Evolutionary conservation across 2,329 filamentous ascomycete genomes (phyloP).

Genomic region (Claviceps spartinae): DNA sequence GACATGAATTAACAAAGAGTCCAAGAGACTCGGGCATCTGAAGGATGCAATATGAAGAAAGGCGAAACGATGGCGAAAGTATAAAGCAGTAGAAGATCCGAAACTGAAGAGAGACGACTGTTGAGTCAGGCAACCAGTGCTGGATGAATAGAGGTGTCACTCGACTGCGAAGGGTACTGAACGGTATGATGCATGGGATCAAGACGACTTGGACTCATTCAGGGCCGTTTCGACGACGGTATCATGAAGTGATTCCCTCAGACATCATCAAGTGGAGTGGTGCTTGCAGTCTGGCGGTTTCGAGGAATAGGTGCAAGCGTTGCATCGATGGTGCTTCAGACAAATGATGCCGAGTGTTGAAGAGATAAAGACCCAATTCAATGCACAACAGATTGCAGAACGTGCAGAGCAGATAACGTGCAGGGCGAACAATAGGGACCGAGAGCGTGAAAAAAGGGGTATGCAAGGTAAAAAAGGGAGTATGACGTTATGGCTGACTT

Average conservation of each 20-base stretch:
- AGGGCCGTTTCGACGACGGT: too few species aligned
- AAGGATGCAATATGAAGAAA: constrained; percentile 15
- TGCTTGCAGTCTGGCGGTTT: background rate
- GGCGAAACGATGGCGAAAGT: constrained; percentile 8
- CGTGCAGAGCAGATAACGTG: background rate
- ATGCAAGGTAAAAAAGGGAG: background rate
- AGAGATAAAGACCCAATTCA: background rate
- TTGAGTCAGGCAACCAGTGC: background rate
- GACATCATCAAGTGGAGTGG: constrained; percentile 1
- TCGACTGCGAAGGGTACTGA: constrained; percentile 5
- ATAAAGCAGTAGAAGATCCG: background rate
- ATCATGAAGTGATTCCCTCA: too few species aligned
- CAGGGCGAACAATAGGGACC: background rate
- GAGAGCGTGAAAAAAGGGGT: background rate
- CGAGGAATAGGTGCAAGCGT: background rate
- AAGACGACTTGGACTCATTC: background rate
- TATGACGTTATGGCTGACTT: background rate
- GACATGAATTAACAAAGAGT: constrained; percentile 59
- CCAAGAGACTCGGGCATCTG: constrained; percentile 9
- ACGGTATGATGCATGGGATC: constrained; percentile 3
- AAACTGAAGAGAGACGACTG: background rate
- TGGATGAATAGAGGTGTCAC: background rate
- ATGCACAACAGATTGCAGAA: background rate
- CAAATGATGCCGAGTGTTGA: background rate
- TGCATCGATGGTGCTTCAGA: background rate